Conservation (phyloP, 2,329 filamentous ascomycete species). For the Sclerotiophoma versabilis region DNA sequence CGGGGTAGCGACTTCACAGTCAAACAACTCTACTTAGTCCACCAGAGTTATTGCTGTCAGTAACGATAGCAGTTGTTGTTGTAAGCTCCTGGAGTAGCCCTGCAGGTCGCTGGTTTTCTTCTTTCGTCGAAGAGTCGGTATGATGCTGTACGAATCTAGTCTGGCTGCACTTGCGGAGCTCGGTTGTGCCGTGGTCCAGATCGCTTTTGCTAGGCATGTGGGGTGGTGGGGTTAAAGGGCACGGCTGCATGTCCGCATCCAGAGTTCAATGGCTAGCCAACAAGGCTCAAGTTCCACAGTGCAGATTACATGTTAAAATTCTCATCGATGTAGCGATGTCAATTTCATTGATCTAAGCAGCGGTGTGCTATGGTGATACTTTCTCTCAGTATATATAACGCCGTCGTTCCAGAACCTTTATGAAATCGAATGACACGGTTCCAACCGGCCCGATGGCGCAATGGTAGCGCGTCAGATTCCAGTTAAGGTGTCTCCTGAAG, state of each 20-base stretch:
- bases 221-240: conserved; percentile 14
- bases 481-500: conserved; percentile 37
- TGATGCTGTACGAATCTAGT: too few relatives aligned
- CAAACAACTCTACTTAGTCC: too few relatives aligned
- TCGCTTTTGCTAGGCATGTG: conserved; percentile 15
- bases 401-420: background rate
- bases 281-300: background rate
- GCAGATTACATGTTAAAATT: background rate
- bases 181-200: conserved; percentile 8
- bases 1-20: too few relatives aligned
- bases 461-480: conserved; percentile 44
- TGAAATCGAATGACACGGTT: conserved; percentile 23
- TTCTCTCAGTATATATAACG: background rate
- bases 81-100: background rate
- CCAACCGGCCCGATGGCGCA: conserved; percentile 34
- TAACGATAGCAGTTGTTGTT: background rate
- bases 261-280: background rate
- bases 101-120: too few relatives aligned
- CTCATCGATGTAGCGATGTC: background rate
- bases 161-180: background rate
- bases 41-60: background rate
- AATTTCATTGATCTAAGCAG: background rate
- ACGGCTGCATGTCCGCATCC: conserved; percentile 13
- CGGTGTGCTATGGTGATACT: background rate
- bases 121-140: too few relatives aligned